A percentile compares a stretch with the other conserved stretches of the same genome.
phyloP scores from a whole-genome alignment of 768 basidiomycete species.

The Russula earlei region DNA sequence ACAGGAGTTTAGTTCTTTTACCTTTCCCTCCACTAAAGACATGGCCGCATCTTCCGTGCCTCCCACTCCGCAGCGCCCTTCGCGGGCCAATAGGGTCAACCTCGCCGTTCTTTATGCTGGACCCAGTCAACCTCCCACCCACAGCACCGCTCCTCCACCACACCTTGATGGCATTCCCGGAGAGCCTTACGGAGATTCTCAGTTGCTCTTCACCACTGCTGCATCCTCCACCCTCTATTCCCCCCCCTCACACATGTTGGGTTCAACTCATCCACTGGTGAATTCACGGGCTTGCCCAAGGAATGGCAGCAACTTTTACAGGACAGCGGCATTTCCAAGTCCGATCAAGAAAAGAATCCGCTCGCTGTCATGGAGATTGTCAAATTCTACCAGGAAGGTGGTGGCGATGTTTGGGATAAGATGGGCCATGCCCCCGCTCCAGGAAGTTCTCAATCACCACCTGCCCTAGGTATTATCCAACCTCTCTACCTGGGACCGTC shows the following conservation, averaged over 20 bases:
- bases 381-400: too few species aligned
- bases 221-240: slow-evolving; percentile 90
- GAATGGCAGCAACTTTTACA: too few species aligned
- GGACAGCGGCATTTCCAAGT: too few species aligned
- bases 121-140: slow-evolving; percentile 33
- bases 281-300: too few species aligned
- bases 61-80: slow-evolving; percentile 68
- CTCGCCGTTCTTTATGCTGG: slow-evolving; percentile 62
- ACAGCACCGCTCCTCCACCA: slow-evolving; percentile 36
- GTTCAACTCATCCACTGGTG: too few species aligned
- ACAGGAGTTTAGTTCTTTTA: slow-evolving; percentile 17
- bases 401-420: too few species aligned
- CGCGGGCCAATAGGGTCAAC: slow-evolving; percentile 75
- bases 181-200: slow-evolving; percentile 44
- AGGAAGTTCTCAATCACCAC: too few species aligned
- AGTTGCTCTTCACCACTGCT: neutral
- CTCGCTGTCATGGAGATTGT: too few species aligned
- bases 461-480: too few species aligned
- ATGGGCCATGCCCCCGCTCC: too few species aligned
- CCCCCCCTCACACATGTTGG: slow-evolving; percentile 23
- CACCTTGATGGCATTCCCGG: slow-evolving; percentile 26
- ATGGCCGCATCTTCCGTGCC: slow-evolving; percentile 27
- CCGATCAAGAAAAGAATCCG: too few species aligned
- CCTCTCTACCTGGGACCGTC: too few species aligned
- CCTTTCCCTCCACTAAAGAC: slow-evolving; percentile 25